Conservation (phyloP, 208 protist genomes). For the Strigomonas culicis region DNA sequence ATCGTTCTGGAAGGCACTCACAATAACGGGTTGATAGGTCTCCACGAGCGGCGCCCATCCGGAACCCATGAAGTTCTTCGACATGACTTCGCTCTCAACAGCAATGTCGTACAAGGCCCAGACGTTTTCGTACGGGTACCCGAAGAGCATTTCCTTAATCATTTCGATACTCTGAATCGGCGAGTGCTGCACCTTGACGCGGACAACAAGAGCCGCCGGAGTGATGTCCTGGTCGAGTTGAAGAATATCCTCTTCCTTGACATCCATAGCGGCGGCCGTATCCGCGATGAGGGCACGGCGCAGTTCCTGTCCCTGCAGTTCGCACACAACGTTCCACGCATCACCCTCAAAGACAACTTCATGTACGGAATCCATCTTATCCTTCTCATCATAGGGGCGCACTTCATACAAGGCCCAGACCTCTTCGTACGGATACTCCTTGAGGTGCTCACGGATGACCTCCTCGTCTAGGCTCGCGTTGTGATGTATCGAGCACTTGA, state of each 20-base stretch:
- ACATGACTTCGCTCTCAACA: conserved; percentile 12
- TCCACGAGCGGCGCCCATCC: conserved; percentile 24
- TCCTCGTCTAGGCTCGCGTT: conserved; percentile 22
- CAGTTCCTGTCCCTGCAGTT: conserved; percentile 21
- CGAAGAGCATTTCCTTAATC: conserved; percentile 21
- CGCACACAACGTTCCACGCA: conserved; percentile 22
- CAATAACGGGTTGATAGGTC: conserved; percentile 12
- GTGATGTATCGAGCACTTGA: conserved; percentile 29
- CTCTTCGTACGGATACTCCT: conserved; percentile 38
- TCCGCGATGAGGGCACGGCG: conserved; percentile 18
- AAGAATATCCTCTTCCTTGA: conserved; percentile 19
- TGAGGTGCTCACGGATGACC: conserved; percentile 40
- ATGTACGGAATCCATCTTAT: conserved; percentile 20
- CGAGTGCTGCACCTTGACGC: conserved; percentile 19
- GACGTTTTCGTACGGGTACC: conserved; percentile 20
- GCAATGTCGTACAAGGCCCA: conserved; percentile 27
- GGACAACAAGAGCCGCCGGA: conserved; percentile 10
- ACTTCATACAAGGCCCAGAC: conserved; percentile 46
- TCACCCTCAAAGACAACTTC: conserved; percentile 25
- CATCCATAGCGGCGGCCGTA: conserved; percentile 20
- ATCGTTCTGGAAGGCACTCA: conserved; percentile 36
- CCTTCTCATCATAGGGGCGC: conserved; percentile 18
- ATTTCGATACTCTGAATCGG: conserved; percentile 16
- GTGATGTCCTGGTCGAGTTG: conserved; percentile 12
- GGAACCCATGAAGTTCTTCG: conserved; percentile 21